Percentiles rank a stretch among this genome's conserved stretches.
Conservation (phyloP, 2,329 filamentous ascomycete genomes). For the Paracoccidioides brasiliensis region DNA sequence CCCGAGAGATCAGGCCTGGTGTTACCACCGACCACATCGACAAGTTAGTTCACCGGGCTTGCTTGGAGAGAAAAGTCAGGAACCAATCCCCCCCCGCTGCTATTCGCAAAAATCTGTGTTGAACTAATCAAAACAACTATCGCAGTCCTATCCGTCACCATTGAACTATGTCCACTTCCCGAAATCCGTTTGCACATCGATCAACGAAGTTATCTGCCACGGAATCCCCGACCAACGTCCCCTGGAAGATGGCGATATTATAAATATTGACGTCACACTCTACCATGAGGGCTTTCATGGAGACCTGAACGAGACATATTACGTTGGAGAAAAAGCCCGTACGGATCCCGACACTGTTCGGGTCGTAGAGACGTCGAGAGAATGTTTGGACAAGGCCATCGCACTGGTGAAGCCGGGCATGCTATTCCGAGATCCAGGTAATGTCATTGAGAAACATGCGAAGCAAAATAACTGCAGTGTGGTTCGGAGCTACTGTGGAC, state of each 20-base stretch:
- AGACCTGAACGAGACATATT: conserved; percentile 97
- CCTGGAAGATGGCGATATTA: conserved; percentile 81
- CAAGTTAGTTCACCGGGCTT: conserved; percentile 87
- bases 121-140: conserved; percentile 7
- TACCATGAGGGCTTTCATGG: conserved; percentile 94
- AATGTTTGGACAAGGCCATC: conserved; percentile 84
- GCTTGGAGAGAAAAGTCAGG: conserved; percentile 76
- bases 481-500: conserved; percentile 90
- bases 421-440: conserved; percentile 83
- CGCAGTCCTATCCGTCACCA: conserved; percentile 81
- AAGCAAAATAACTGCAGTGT: conserved; percentile 77
- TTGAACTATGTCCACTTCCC: conserved; percentile 94
- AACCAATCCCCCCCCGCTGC: neutral
- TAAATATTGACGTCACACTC: conserved; percentile 92
- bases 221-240: conserved; percentile 87
- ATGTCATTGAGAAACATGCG: conserved; percentile 88
- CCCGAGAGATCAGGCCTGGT: conserved; percentile 70
- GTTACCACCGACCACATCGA: conserved; percentile 94
- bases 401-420: conserved; percentile 86
- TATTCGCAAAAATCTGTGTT: neutral
- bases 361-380: conserved; percentile 78
- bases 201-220: conserved; percentile 97
- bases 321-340: conserved; percentile 78
- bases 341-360: conserved; percentile 76
- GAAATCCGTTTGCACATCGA: conserved; percentile 92